These are phyloP conservation scores for Cyclotella sp. DNA, from an alignment of 108 stramenopile species.

Conservation along the genomic window DNA sequence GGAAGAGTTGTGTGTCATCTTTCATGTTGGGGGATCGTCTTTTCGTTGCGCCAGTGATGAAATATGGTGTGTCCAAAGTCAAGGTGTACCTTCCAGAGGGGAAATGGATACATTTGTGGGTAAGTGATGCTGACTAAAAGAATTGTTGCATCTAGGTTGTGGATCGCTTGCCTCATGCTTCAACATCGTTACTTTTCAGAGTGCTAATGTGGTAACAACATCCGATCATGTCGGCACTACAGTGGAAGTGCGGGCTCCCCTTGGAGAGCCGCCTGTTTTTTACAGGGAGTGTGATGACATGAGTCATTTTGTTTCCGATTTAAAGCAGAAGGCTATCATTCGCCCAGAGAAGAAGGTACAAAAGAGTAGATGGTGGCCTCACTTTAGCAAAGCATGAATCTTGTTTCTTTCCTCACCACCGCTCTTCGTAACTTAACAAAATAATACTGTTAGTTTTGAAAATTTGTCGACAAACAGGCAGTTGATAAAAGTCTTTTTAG, in stretches of 20 bases:
- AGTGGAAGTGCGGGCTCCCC: constrained; percentile 34
- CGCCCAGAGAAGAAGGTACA: neutral
- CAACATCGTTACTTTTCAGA: neutral
- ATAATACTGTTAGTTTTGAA: no score
- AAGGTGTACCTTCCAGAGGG: constrained; percentile 47
- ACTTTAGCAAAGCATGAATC: neutral
- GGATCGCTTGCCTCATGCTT: neutral
- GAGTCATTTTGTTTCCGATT: constrained; percentile 10
- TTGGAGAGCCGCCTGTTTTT: constrained; percentile 51
- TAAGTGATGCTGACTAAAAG: constrained; percentile 12
- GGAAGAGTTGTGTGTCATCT: constrained; percentile 7
- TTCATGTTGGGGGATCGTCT: constrained; percentile 53
- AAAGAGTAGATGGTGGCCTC: neutral
- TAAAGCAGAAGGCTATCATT: constrained; percentile 27
- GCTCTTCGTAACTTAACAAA: no score
- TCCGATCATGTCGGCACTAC: constrained; percentile 10
- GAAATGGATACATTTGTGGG: constrained; percentile 52
- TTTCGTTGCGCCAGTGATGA: constrained; percentile 47
- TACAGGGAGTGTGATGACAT: constrained; percentile 25
- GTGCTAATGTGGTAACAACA: constrained; percentile 9
- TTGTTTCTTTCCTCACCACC: neutral
- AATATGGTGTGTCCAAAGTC: constrained; percentile 34
- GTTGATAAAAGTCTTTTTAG: no score
- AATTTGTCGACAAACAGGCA: no score
- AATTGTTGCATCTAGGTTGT: neutral